Base-by-base conservation (phyloP, 495 filamentous ascomycete species). In the Penicillium coprophilum region DNA sequence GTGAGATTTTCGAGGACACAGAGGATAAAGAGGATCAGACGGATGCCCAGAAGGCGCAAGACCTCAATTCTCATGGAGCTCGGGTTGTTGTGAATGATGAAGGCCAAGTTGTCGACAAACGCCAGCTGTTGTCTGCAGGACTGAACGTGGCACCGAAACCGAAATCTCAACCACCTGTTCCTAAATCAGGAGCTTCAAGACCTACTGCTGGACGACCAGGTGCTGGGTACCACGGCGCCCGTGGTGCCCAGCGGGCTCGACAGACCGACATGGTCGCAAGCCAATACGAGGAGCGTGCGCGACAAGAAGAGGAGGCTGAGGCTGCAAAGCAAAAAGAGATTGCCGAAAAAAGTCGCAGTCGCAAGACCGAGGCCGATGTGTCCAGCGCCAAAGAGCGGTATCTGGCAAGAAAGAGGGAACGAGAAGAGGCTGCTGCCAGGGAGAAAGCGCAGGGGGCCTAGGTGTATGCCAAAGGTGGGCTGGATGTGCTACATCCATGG, bases 81-180 rank as follows among this genome's bases (percentile, higher is more conserved):
- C 76, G 80, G 13, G 81, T 96, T 56, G 79, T 84, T 13, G 71
- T 96, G 61, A 97, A 97, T 63, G 94, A 97, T 58, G 94, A 97
- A 45, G 94, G 95, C 0, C 85, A 95, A 65, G 87, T 98, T 4
- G 88, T 96, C 19, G 94, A 98, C 65, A 97, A 96, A 77, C 82
- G 93, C 20, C 89, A 97, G 64, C 73, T 98, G 17, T 80, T 98
- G 13, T 86, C 82, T 46, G 93, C 92, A 11, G 94, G 94, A 41
- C 74, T 98, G 39, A 98, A 98, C 56, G 79, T 97, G 13, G 82
- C 79, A 19, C 77, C 85, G 8, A 88, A 85, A 60, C 77, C 82
- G 12, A 84, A 82, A 59, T 9, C 60, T 2, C 50, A 72, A 23
- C 54, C 72, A 21, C 63, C 77, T 30, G 58, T 61, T 31, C 62